These are phyloP conservation scores for Cubamyces lactineus DNA, from an alignment of 768 basidiomycete genomes.

Conservation along the genomic window DNA sequence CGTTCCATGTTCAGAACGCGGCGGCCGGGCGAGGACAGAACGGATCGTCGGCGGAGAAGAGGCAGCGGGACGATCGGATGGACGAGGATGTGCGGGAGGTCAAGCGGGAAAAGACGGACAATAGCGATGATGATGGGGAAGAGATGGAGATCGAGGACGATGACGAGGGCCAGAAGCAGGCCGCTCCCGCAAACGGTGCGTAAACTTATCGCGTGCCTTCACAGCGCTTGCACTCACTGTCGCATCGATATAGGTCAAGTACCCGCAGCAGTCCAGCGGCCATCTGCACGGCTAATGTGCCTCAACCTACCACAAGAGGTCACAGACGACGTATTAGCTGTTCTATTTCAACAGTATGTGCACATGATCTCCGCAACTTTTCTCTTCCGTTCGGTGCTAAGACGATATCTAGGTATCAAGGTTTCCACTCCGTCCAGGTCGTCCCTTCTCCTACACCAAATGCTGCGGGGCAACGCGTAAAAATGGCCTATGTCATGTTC, in stretches of 20 bases:
- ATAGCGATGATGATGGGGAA: slow-evolving; percentile 68
- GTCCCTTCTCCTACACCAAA: slow-evolving; percentile 70
- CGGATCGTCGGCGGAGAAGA: slow-evolving; percentile 54
- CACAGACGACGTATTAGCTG: slow-evolving; percentile 81
- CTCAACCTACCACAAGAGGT: slow-evolving; percentile 92
- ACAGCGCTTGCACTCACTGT: slow-evolving; percentile 7
- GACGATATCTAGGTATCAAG: slow-evolving; percentile 65
- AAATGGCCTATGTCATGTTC: slow-evolving; percentile 82
- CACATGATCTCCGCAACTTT: background rate
- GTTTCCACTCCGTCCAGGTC: slow-evolving; percentile 74
- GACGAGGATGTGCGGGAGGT: slow-evolving; percentile 54
- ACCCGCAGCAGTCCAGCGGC: slow-evolving; percentile 55
- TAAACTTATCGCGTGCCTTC: background rate
- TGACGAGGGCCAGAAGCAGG: slow-evolving; percentile 50
- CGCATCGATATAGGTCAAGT: slow-evolving; percentile 35
- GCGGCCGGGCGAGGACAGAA: slow-evolving; percentile 24
- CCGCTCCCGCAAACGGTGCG: slow-evolving; percentile 34
- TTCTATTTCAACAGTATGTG: slow-evolving; percentile 90
- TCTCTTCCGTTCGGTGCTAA: slow-evolving; percentile 4
- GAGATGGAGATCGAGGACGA: slow-evolving; percentile 97
- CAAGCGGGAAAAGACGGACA: slow-evolving; percentile 71
- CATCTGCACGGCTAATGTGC: slow-evolving; percentile 68
- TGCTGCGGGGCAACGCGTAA: slow-evolving; percentile 65
- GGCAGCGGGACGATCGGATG: slow-evolving; percentile 64
- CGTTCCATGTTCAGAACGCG: slow-evolving; percentile 55